Evolutionary conservation across 441 rosid genomes (phyloP).

Genomic region (Viola pubescens): DNA sequence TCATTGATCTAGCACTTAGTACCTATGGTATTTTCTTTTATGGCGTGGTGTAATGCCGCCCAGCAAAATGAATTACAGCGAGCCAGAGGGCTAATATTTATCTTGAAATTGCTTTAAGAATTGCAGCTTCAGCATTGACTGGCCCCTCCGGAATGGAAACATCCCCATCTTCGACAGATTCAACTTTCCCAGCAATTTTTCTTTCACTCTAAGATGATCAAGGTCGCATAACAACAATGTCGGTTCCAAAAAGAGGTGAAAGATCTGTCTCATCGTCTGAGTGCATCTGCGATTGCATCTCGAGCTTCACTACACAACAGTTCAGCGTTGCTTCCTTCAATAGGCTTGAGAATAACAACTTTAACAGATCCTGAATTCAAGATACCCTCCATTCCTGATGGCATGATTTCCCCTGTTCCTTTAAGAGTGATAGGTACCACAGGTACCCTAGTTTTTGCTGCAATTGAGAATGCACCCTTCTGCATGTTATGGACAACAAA

Average conservation of each 20-base stretch:
- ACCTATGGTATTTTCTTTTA: too few relatives aligned
- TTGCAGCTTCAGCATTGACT: neutral
- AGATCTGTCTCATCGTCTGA: conserved; percentile 26
- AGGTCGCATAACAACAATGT: neutral
- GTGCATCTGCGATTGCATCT: conserved; percentile 44
- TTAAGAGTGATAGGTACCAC: conserved; percentile 72
- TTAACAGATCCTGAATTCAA: conserved; percentile 56
- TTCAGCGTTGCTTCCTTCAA: conserved; percentile 57
- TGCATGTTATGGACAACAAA: conserved; percentile 26
- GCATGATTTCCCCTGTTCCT: conserved; percentile 91
- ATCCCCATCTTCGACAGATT: neutral
- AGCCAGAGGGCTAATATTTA: neutral
- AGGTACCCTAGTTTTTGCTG: conserved; percentile 73
- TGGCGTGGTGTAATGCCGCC: too few relatives aligned
- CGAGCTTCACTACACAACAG: conserved; percentile 55
- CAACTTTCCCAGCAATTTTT: neutral
- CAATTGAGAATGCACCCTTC: conserved; percentile 93
- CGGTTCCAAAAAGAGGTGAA: conserved; percentile 10
- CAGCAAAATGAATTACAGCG: too few relatives aligned
- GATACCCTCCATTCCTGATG: conserved; percentile 60
- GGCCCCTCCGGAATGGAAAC: neutral
- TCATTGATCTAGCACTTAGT: too few relatives aligned
- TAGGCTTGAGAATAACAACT: conserved; percentile 65
- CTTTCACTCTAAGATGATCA: neutral
- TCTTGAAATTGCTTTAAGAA: neutral